Evolutionary conservation across 2,329 filamentous ascomycete genomes (phyloP).

Genomic region (Penicillium sp.): DNA sequence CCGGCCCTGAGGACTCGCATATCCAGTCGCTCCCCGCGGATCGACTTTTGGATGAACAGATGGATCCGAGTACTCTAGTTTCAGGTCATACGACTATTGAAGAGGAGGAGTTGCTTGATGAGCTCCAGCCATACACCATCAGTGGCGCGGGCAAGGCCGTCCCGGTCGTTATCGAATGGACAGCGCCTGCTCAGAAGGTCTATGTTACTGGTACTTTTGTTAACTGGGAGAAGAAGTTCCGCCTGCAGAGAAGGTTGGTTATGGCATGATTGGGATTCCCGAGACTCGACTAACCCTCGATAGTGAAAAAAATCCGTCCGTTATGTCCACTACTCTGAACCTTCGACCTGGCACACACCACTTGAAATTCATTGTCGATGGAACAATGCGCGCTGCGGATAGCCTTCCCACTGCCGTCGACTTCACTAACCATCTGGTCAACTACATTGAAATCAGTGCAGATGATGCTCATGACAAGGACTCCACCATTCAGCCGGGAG

Average conservation of each 20-base stretch:
- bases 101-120: slow-evolving; percentile 76
- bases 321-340: slow-evolving; percentile 74
- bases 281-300: slow-evolving; percentile 13
- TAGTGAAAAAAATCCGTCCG: slow-evolving; percentile 52
- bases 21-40: slow-evolving; percentile 49
- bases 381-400: slow-evolving; percentile 85
- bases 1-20: slow-evolving; percentile 64
- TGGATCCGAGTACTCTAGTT: slow-evolving; percentile 57
- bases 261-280: slow-evolving; percentile 7
- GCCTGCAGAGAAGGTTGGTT: slow-evolving; percentile 73
- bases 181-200: slow-evolving; percentile 76
- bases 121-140: slow-evolving; percentile 63
- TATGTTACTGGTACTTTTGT: slow-evolving; percentile 98
- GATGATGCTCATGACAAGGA: slow-evolving; percentile 59
- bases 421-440: slow-evolving; percentile 96
- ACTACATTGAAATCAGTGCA: slow-evolving; percentile 91
- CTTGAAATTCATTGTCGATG: slow-evolving; percentile 92
- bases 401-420: slow-evolving; percentile 92
- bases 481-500: slow-evolving; percentile 37
- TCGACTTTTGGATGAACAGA: slow-evolving; percentile 48
- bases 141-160: slow-evolving; percentile 76
- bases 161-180: slow-evolving; percentile 84
- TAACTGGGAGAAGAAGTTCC: slow-evolving; percentile 93
- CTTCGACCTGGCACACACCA: slow-evolving; percentile 94
- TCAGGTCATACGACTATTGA: slow-evolving; percentile 57